Evolutionary conservation across 2,329 filamentous ascomycete species (phyloP), one percentile per base, ranked within the genome.

Genomic region (Hymenoscyphus fraxineus): DNA sequence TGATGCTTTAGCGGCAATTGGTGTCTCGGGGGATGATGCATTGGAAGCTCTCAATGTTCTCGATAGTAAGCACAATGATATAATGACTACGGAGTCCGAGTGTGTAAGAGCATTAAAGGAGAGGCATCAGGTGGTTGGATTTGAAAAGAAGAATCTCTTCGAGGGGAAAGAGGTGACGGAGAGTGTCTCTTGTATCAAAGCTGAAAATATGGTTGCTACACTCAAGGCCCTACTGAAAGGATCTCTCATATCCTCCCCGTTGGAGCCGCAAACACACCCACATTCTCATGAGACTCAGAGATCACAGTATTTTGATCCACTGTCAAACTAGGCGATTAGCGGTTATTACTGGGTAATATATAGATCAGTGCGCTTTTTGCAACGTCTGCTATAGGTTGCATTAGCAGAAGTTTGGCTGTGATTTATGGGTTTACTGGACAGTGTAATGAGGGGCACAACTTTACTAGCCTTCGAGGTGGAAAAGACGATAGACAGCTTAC

Each of bases 1-100:
- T 54, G 73, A 74, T 61, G 71, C 71, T 19, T 55, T 74, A 1
- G 72, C 73, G 6, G 73, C 72, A 6, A 58, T 74, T 31, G 72
- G 69, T 5, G 66, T 69, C 0, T 64, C 66, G 3, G 70, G 70
- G 16, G 63, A 71, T 7, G 71, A 72, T 64, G 64, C 70, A 2
- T 57, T 73, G 2, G 16, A 67, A 0, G 15, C 19, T 35, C 58
- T 65, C 13, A 38, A 58, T 1, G 59, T 67, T 35, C 60, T 66
- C 10, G 54, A 64, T 35, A 51, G 56, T 12, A 15, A 44, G 16
- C 22, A n/a, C n/a, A n/a, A 41, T 35, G 41, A 35, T 1, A 22
- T 31, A 15, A 32, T 16, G 13, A 10, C 31, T 2, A 44, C n/a
- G 32, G 40, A 60, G 1, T 31, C 19, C 7, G 10, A 16, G 19